Evolutionary conservation across 2,329 filamentous ascomycete species (phyloP), one percentile per base, ranked within the genome.

Genomic region (Trichoderma atrobrunneum): DNA sequence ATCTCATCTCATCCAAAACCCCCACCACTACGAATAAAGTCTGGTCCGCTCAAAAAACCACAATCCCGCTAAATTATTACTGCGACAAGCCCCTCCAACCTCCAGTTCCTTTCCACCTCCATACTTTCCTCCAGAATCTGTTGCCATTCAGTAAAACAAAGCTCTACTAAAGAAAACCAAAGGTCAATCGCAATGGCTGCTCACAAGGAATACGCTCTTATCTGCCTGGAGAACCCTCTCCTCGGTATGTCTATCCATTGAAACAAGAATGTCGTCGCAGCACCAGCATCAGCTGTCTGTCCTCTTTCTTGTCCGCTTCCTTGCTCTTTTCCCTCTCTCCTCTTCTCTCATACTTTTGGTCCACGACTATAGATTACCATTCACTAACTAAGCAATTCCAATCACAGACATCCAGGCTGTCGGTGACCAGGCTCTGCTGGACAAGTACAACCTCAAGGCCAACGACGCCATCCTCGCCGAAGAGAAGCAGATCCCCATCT

Each of bases 381-480:
- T 21, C 51, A 7, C 66, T 60, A 43, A 43, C 26, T 7, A 43
- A 7, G n/a, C 61, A 60, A 66, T 18, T 7, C 18, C 36, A 67
- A 32, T 51, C 71, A 8, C 78, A 95, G 93, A 99, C 82, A 99
- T 99, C 82, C 95, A 98, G 85, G 96, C 92, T 78, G 79, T 86
- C 78, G 97, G 94, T 78, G 89, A 95, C 83, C 88, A 95, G 78
- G 90, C 90, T 34, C 90, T 98, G 71, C 92, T 99, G 73, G 86
- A 95, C 77, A 97, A 98, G 88, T 99, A 99, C 82, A 90, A 86
- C 73, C 88, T 99, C 79, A 98, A 99, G 88, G 88, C 92, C 82
- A 97, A 99, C 86, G 95, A 99, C 83, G 96, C 96, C 78, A 98
- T 99, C 82, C 93, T 99, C 74, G 95, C 95, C 71, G 94, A 97